Evolutionary conservation across 2,329 filamentous ascomycete species (phyloP).

Genomic region (Karstenula rhodostoma): DNA sequence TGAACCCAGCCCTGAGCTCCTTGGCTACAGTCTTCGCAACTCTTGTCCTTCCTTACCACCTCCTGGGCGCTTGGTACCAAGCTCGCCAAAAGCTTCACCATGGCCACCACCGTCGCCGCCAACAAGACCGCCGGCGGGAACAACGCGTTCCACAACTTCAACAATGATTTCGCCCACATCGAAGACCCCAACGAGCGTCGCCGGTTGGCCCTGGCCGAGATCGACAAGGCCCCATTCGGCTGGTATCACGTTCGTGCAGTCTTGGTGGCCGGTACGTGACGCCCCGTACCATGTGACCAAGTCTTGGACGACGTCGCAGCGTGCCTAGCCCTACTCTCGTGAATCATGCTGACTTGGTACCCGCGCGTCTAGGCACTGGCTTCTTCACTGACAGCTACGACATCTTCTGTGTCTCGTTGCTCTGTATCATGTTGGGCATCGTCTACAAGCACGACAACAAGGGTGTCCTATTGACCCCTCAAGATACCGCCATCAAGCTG

Average conservation of each 20-base stretch:
- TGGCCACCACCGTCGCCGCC: constrained; percentile 16
- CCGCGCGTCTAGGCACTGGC: constrained; percentile 71
- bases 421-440: constrained; percentile 74
- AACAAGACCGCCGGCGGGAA: constrained; percentile 39
- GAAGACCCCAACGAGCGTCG: constrained; percentile 80
- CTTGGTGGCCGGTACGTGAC: no score
- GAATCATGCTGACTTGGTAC: not conserved
- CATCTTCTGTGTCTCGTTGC: constrained; percentile 61
- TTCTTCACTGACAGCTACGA: constrained; percentile 88
- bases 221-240: constrained; percentile 82
- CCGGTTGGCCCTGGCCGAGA: constrained; percentile 79
- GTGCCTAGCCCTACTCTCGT: no score
- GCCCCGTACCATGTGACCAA: no score
- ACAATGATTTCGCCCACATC: constrained; percentile 73
- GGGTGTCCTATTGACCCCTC: constrained; percentile 61
- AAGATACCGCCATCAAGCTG: constrained; percentile 88
- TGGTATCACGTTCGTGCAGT: constrained; percentile 80
- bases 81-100: constrained; percentile 29
- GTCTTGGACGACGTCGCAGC: no score
- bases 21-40: constrained; percentile 16
- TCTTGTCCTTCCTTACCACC: constrained; percentile 23
- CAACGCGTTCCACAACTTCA: constrained; percentile 58
- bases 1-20: not conserved
- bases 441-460: constrained; percentile 70
- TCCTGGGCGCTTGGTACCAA: constrained; percentile 18